Conservation (phyloP, 306 rosid genomes). For the Prunus davidiana region DNA sequence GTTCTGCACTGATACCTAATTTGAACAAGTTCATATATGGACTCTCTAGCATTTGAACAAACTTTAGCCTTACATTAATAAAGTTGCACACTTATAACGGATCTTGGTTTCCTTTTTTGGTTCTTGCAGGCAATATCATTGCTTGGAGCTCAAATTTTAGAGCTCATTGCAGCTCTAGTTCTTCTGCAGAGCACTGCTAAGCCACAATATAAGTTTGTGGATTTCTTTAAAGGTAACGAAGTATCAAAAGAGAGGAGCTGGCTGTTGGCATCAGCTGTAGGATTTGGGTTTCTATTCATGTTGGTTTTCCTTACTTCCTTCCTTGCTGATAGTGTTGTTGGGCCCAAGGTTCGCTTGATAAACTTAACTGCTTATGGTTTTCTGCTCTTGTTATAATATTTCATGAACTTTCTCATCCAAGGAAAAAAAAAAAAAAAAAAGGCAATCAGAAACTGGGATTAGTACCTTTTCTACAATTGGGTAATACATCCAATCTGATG, state of each 20-base stretch:
- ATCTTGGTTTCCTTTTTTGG: neutral
- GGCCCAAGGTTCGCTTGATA: conserved; percentile 53
- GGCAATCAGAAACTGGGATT: neutral
- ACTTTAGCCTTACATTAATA: neutral
- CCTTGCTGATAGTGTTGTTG: conserved; percentile 40
- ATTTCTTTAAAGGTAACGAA: conserved; percentile 39
- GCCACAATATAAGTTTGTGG: conserved; percentile 38
- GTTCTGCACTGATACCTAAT: neutral
- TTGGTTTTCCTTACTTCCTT: conserved; percentile 54
- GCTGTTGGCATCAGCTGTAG: conserved; percentile 58
- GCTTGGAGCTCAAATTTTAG: conserved; percentile 58
- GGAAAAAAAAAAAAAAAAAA: neutral
- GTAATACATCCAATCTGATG: too few species aligned
- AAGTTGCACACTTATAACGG: neutral
- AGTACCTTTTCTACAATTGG: neutral
- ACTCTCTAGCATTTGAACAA: neutral
- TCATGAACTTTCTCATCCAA: neutral
- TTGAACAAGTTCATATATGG: neutral
- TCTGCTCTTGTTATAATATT: neutral
- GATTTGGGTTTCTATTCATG: conserved; percentile 59
- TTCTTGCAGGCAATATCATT: conserved; percentile 55
- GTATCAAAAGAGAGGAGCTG: conserved; percentile 48
- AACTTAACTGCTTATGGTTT: conserved; percentile 9
- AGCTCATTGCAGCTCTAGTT: conserved; percentile 49
- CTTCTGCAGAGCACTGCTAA: conserved; percentile 64